Percentiles rank a stretch among this genome's conserved stretches.
These are phyloP conservation scores for Catenaria anguillulae DNA, from an alignment of 371 early-diverging fungal species.

Conservation along the genomic window DNA sequence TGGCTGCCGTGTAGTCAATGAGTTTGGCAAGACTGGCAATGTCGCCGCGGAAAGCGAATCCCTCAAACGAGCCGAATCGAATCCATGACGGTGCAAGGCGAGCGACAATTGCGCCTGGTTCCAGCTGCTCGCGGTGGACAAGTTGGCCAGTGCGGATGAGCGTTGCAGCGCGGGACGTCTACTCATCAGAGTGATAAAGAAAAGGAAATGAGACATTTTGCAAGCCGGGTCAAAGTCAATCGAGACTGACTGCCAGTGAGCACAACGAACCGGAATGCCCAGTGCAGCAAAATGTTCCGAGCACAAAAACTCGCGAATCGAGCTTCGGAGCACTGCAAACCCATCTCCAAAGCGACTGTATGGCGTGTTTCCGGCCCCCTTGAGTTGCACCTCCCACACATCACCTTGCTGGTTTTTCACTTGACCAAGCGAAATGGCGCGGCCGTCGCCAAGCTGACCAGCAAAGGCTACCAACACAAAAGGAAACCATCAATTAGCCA, in stretches of 20 bases:
- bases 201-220: too few relatives aligned
- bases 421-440: conserved; percentile 62
- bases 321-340: conserved; percentile 61
- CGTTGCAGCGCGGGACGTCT: conserved; percentile 56
- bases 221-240: too few relatives aligned
- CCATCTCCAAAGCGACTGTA: conserved; percentile 82
- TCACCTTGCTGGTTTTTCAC: conserved; percentile 20
- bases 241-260: too few relatives aligned
- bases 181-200: too few relatives aligned
- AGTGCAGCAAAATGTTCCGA: conserved; percentile 41
- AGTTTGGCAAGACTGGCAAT: conserved; percentile 56
- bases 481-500: too few relatives aligned
- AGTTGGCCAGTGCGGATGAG: conserved; percentile 43
- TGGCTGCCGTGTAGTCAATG: conserved; percentile 24
- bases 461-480: too few relatives aligned
- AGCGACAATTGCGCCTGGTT: conserved; percentile 59
- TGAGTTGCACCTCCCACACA: conserved; percentile 70
- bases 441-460: conserved; percentile 73
- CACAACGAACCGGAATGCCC: background rate
- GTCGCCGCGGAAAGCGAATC: conserved; percentile 52
- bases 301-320: conserved; percentile 68
- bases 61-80: conserved; percentile 79
- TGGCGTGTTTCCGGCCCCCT: conserved; percentile 71
- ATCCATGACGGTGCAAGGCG: conserved; percentile 70
- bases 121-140: conserved; percentile 54